Evolutionary conservation across 495 filamentous ascomycete genomes (phyloP), one percentile per base, ranked within the genome.

Genomic region (Platismatia glauca): DNA sequence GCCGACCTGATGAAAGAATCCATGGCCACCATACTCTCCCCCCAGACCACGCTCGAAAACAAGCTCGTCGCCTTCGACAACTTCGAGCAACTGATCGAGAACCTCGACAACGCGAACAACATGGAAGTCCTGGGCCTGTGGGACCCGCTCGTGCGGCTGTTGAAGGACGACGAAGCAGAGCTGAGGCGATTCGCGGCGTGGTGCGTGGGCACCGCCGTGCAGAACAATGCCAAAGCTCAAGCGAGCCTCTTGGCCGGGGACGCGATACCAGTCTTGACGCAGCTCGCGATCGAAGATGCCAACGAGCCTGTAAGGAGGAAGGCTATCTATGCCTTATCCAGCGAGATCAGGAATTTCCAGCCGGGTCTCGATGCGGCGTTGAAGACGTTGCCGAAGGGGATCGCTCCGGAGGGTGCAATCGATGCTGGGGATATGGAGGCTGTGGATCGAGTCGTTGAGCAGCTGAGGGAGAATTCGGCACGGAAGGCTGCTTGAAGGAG

Each of bases 21-120:
- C 55, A 94, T 98, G 83, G 81, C 78, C 20, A 83, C 86, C 38
- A 83, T 97, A 61, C 76, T 76, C 24, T 84, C 79, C 0, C 71
- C 82, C 7, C 82, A 90, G 66, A 70, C 85, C 38, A 78, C 82
- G 9, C 78, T 95, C 61, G 85, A 92, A 48, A 83, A 93, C 72
- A 89, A 89, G 73, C 71, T 95, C 43, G 84, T 84, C 55, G 95
- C 95, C 37, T 95, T 97, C 73, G 94, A 98, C 80, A 95, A 97
- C 77, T 88, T 97, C 58, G 91, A 97, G 76, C 87, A 95, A 71
- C 77, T 97, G 46, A 85, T 97, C 67, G 94, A 96, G 77, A 81
- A 78, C 44, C 82, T 97, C 64, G 94, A 98, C 77, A 98, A 97
- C 75, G 91, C 94, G 55, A 97, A 96, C 77, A 92, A 96, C 72